Base-by-base conservation (phyloP, 139 green algal species). In the Haematococcus lacustris region DNA sequence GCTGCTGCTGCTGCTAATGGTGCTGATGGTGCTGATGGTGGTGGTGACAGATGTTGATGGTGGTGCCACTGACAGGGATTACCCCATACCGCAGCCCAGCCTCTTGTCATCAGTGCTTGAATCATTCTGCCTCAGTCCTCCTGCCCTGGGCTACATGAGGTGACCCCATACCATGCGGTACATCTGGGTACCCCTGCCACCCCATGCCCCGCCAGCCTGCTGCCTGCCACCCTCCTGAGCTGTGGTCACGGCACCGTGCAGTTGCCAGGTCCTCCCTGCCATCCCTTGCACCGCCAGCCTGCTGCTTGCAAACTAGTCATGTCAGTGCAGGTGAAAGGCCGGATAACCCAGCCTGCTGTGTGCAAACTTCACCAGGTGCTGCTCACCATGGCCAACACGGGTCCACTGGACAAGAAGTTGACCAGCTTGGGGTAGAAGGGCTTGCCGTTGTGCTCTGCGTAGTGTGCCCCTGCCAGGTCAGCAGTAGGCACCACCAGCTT, bases 351-450 rank as follows among this genome's bases (percentile, higher is more conserved):
- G n/a, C n/a, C n/a, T n/a, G n/a, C n/a, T n/a, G n/a, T n/a, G n/a
- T n/a, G n/a, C n/a, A n/a, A n/a, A n/a, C n/a, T n/a, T n/a, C n/a
- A n/a, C n/a, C n/a, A n/a, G n/a, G n/a, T n/a, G n/a, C n/a, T n/a
- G n/a, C 72, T 59, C 38, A 80, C 80, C 80, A 86, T 82, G 26
- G 76, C 76, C 30, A 86, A 57, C 17, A 81, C 71, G 34, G 84
- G 60, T 2, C 88, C 85, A 32, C 70, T 84, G 47, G 73, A 78
- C 6, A 93, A 74, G 77, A 91, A 90, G 68, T 78, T 72, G 9
- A 90, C 83, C 40, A 93, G 76, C 76, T 86, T 86, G 35, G 77
- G 75, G 64, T 87, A 93, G 73, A 73, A 73, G 34, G 68, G 68
- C 68, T 63, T 68, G 32, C 61, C 61, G 32, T 68, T 33, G 61